Percentiles rank a stretch among this genome's conserved stretches.
Conservation (phyloP, 2,329 filamentous ascomycete species). For the Ambrosiella xylebori region DNA sequence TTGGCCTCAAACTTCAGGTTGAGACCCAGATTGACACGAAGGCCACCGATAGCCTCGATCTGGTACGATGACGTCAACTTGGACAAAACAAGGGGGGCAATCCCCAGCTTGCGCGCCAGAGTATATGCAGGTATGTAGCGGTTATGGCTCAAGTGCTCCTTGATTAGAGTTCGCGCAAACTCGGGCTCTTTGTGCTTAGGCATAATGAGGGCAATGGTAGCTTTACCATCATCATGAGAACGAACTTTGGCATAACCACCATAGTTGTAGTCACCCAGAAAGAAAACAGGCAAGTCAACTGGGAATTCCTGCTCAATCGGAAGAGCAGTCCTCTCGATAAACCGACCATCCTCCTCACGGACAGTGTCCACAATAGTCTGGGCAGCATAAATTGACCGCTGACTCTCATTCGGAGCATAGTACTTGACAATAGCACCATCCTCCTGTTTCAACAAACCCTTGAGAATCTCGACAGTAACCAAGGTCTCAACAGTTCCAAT, state of each 20-base stretch:
- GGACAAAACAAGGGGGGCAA: conserved; percentile 77
- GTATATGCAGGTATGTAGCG: conserved; percentile 74
- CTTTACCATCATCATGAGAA: conserved; percentile 55
- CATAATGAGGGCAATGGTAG: conserved; percentile 61
- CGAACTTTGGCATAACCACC: conserved; percentile 75
- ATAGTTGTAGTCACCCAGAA: conserved; percentile 84
- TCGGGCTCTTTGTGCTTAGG: conserved; percentile 59
- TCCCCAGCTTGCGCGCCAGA: conserved; percentile 64
- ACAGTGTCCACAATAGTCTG: conserved; percentile 85
- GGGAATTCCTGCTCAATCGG: conserved; percentile 89
- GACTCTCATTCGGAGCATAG: conserved; percentile 68
- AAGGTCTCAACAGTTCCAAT: conserved; percentile 77
- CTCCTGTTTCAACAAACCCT: conserved; percentile 76
- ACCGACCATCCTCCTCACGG: conserved; percentile 77
- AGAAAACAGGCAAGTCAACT: conserved; percentile 66
- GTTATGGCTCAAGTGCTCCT: conserved; percentile 48
- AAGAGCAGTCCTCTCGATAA: conserved; percentile 75
- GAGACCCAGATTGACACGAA: conserved; percentile 76
- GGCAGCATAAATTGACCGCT: conserved; percentile 79
- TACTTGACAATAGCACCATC: conserved; percentile 85
- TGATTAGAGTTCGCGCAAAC: conserved; percentile 61
- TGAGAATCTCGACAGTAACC: conserved; percentile 84
- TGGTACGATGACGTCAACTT: conserved; percentile 93
- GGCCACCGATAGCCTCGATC: conserved; percentile 58
- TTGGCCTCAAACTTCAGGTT: conserved; percentile 95